Conservation (phyloP, 345 rosid species). For the Psidium guajava region DNA sequence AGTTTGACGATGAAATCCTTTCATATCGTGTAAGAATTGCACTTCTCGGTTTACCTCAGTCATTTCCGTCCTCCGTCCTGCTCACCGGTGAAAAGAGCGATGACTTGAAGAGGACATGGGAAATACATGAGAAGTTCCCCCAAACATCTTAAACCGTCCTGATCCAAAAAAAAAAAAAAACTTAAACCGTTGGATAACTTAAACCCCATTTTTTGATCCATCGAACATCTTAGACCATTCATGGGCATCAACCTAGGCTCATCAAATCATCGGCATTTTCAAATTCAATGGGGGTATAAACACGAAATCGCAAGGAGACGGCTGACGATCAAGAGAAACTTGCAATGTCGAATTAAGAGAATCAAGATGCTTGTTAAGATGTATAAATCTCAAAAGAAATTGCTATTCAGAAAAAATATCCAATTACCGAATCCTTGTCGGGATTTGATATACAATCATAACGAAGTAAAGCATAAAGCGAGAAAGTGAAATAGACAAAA, state of each 20-base stretch:
- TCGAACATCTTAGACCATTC: too few relatives aligned
- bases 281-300: background rate
- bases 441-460: too few relatives aligned
- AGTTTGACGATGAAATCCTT: background rate
- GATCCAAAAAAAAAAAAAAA: too few relatives aligned
- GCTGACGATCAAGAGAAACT: background rate
- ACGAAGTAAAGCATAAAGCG: too few relatives aligned
- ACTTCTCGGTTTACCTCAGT: background rate
- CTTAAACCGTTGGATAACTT: too few relatives aligned
- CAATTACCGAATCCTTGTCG: too few relatives aligned
- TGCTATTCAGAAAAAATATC: too few relatives aligned
- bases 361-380: background rate
- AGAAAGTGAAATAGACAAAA: too few relatives aligned
- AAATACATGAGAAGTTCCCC: background rate
- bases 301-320: background rate
- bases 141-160: background rate
- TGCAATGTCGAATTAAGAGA: background rate
- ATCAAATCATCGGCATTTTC: background rate
- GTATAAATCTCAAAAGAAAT: background rate
- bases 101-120: background rate
- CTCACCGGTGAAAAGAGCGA: background rate
- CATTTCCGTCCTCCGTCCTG: background rate
- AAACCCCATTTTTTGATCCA: too few relatives aligned
- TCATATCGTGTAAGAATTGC: background rate
- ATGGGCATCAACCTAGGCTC: too few relatives aligned